phyloP scores from a whole-genome alignment of 2,329 filamentous ascomycete genomes.

The Arthrobotrys megalospora region DNA sequence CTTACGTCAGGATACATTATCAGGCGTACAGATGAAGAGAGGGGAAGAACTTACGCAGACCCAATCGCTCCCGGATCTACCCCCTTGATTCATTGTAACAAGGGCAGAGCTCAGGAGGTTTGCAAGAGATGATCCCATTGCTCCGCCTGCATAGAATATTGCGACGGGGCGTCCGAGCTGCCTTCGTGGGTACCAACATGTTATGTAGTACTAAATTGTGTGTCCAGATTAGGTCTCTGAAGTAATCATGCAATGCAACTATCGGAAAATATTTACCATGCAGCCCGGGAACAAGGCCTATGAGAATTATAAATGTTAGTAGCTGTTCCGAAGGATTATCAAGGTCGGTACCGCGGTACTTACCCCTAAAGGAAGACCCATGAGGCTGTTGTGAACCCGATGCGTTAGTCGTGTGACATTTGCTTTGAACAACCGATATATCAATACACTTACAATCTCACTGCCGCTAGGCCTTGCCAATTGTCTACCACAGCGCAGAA shows the following conservation, averaged over 20 bases:
- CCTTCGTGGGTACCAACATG: conserved; percentile 44
- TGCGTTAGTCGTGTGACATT: background rate
- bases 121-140: conserved; percentile 23
- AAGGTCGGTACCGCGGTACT: background rate
- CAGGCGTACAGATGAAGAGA: background rate
- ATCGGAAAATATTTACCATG: conserved; percentile 6
- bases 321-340: no score
- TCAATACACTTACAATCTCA: conserved; percentile 34
- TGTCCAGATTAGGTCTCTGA: background rate
- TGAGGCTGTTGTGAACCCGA: background rate
- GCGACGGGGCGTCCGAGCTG: conserved; percentile 29
- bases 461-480: conserved; percentile 27
- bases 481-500: conserved; percentile 24
- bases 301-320: background rate
- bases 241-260: background rate
- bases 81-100: background rate
- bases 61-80: conserved; percentile 16
- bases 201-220: conserved; percentile 34
- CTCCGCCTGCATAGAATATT: conserved; percentile 44
- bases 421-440: no score
- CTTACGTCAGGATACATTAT: background rate
- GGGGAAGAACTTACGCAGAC: background rate
- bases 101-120: conserved; percentile 32
- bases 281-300: conserved; percentile 43
- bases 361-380: conserved; percentile 35